Conservation (phyloP, 164 flowering plant genomes). For the Santalum album region DNA sequence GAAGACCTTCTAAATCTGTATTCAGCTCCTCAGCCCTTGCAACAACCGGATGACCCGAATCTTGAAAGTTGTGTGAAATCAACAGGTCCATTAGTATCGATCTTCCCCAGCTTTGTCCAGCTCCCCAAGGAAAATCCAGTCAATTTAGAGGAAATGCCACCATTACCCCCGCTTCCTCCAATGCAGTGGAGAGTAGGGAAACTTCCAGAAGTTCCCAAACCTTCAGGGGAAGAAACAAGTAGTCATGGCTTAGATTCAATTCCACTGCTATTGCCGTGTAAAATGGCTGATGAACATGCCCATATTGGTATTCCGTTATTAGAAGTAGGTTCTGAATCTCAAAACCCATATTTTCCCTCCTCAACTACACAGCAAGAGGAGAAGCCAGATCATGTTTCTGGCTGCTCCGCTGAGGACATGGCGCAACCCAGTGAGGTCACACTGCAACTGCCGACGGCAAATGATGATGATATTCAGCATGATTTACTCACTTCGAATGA, state of each 20-base stretch:
- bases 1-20: slow-evolving; percentile 12
- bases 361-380: slow-evolving; percentile 8
- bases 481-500: slow-evolving; percentile 9
- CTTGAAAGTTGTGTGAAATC: slow-evolving; percentile 12
- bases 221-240: slow-evolving; percentile 11
- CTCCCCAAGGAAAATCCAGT: slow-evolving; percentile 18
- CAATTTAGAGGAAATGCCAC: slow-evolving; percentile 48
- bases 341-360: slow-evolving; percentile 16
- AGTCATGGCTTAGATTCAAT: slow-evolving; percentile 13
- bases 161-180: slow-evolving; percentile 93
- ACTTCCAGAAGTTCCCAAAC: slow-evolving; percentile 23
- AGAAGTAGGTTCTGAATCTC: slow-evolving; percentile 7
- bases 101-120: slow-evolving; percentile 15
- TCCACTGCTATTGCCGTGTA: slow-evolving; percentile 12
- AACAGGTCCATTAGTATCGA: slow-evolving; percentile 9
- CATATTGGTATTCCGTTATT: slow-evolving; percentile 16
- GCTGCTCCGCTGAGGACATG: slow-evolving; percentile 1
- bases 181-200: slow-evolving; percentile 80
- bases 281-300: slow-evolving; percentile 12
- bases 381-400: slow-evolving; percentile 11
- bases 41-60: slow-evolving; percentile 10
- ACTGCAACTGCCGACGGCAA: slow-evolving; percentile 10
- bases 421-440: slow-evolving; percentile 6
- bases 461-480: slow-evolving; percentile 7
- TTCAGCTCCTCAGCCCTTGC: slow-evolving; percentile 12